Evolutionary conservation across 2,329 filamentous ascomycete genomes (phyloP), one percentile per base, ranked within the genome.

Genomic region (Didymella glomerata): DNA sequence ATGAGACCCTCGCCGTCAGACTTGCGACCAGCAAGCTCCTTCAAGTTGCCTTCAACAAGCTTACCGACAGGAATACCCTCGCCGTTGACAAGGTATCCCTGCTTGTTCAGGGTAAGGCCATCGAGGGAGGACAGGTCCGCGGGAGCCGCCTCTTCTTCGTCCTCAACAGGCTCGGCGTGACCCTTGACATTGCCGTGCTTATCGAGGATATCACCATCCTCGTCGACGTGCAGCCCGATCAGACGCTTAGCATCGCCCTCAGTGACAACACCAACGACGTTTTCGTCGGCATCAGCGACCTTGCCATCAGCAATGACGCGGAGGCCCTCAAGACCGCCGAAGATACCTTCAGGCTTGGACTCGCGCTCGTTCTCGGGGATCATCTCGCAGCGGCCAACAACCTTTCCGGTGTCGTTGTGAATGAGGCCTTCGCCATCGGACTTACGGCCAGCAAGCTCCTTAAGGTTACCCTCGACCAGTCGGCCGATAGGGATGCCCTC

Each of bases 361-460:
- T 81, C 81, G 49, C 81, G 81, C 79, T 91, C 88, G 9, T 87
- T 83, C 68, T 89, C 86, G 20, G 88, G 82, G 28, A 92, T 86
- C 24, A 91, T 78, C 69, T 91, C 88, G 46, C 86, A 87, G 57
- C 83, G 84, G 60, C 89, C 89, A 58, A 92, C 83, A 45, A 90
- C 80, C 60, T 90, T 86, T 41, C 90, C 90, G 16, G 83, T 85
- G 73, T 92, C 89, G 71, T 89, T 90, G 79, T 88, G 86, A 64
- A 92, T 85, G 68, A 90, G 86, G 40, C 90, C 90, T 22, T 90
- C 79, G 75, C 87, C 89, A 74, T 92, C 88, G 68, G 88, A 87
- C 84, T 89, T 89, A 69, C 85, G 86, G 30, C 89, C 89, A 11
- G 87, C 77, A 36, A 92, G 83, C 53, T 84, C 82, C 74, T 85